Evolutionary conservation across 2,329 filamentous ascomycete genomes (phyloP).

Genomic region (Thyridium curvatum): DNA sequence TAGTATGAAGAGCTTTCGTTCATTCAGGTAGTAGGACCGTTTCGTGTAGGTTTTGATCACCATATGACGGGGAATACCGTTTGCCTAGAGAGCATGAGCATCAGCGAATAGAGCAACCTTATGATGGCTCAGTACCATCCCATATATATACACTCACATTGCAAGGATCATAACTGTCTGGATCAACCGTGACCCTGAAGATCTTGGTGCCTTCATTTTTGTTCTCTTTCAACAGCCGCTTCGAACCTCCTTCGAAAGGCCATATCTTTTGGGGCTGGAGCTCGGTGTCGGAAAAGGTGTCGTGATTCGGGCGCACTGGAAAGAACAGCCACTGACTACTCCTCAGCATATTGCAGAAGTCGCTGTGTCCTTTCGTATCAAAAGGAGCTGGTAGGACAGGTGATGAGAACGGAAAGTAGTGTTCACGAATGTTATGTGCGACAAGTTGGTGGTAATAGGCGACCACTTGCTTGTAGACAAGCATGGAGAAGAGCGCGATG

Average conservation of each 20-base stretch:
- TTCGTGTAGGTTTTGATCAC: not conserved
- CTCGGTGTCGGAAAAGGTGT: not conserved
- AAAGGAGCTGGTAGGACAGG: no score
- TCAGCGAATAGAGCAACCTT: not conserved
- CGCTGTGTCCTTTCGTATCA: no score
- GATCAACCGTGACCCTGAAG: no score
- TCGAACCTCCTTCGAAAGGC: no score
- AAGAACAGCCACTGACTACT: slow-evolving; percentile 10
- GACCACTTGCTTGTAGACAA: slow-evolving; percentile 6
- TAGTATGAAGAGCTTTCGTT: slow-evolving; percentile 7
- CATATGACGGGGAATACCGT: not conserved
- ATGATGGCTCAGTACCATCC: no score
- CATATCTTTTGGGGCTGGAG: not conserved
- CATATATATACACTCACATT: no score
- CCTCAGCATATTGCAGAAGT: no score
- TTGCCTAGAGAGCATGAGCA: not conserved
- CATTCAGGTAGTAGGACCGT: slow-evolving; percentile 5
- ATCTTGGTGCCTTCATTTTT: no score
- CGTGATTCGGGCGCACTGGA: not conserved
- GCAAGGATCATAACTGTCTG: no score
- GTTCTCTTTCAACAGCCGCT: no score
- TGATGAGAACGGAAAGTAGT: slow-evolving; percentile 5
- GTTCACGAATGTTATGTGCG: slow-evolving; percentile 6
- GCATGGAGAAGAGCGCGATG: slow-evolving; percentile 9
- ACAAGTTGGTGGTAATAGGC: slow-evolving; percentile 3